These are phyloP conservation scores for Lipomyces spencermartinsiae DNA, from an alignment of 805 yeast species.

Conservation along the genomic window DNA sequence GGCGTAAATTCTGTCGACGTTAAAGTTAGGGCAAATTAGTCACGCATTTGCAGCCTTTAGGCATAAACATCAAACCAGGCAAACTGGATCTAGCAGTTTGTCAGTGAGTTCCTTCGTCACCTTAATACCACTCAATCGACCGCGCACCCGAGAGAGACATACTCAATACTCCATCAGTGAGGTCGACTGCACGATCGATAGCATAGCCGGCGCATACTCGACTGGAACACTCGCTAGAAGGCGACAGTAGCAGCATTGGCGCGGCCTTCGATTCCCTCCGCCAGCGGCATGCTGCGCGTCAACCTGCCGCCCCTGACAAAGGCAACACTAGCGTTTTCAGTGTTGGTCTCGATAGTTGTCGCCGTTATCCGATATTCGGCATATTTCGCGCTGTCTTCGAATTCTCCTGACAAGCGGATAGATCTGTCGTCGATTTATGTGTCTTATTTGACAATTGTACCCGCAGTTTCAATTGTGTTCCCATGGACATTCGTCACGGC, in stretches of 20 bases:
- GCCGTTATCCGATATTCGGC: constrained; percentile 47
- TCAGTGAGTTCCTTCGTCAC: background rate
- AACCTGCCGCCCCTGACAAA: constrained; percentile 48
- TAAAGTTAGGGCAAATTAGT: background rate
- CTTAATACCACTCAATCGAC: background rate
- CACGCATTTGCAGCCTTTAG: background rate
- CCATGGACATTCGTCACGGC: constrained; percentile 39
- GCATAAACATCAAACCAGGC: background rate
- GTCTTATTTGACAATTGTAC: constrained; percentile 58
- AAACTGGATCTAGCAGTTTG: background rate
- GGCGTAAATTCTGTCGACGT: background rate
- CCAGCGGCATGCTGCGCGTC: constrained; percentile 25
- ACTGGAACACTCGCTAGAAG: constrained; percentile 7
- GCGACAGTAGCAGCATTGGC: constrained; percentile 11
- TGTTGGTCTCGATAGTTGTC: constrained; percentile 41
- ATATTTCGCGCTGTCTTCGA: constrained; percentile 41
- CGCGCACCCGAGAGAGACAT: no score
- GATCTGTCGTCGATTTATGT: constrained; percentile 57
- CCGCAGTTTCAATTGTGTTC: constrained; percentile 48
- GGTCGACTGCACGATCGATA: background rate
- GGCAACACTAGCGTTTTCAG: constrained; percentile 38
- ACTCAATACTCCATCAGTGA: background rate
- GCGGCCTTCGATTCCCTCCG: constrained; percentile 5
- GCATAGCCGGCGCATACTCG: background rate
- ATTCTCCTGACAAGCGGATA: constrained; percentile 42